Base-by-base conservation (phyloP, 2,329 filamentous ascomycete genomes). In the Parastagonospora avenae region DNA sequence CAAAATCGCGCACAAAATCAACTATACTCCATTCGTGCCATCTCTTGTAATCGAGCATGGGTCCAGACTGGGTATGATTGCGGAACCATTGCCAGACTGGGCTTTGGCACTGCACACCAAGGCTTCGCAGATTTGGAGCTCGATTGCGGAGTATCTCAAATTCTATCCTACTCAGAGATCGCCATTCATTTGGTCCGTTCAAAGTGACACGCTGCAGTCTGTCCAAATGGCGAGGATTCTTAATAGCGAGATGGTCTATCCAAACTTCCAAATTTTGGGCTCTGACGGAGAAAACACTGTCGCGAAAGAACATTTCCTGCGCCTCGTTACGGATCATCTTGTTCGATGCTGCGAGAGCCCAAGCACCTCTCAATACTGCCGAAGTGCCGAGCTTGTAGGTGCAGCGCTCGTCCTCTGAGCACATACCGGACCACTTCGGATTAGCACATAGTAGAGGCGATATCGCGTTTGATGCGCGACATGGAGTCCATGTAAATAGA, bases 401-500 rank as follows among this genome's bases (percentile, higher is more conserved):
- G 49, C 62, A 64, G 4, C 57, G 51, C 8, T 59, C 50, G 2
- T 36, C 35, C 40, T 63, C 58, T 11, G n/a, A 15, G 33, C 59
- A 58, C 12, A 62, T 40, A 27, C 58, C 56, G 4, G 60, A 61
- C 60, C 60, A 64, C 44, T 61, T 63, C 30, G 63, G 62, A 40
- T 63, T 61, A n/a, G 52, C 52, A 45, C 61, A 66, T 15, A 64
- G 54, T 2, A 62, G 45, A 1, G 55, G 46, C 11, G 15, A 53
- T 14, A 15, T 38, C 2, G 55, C 38, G 35, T 55, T 50, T 9
- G 50, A 8, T 28, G 12, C 28, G n/a, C 47, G 51, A 42, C 63
- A 64, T 3, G 54, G 48, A 5, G 50, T 57, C 59, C 59, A 55
- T 27, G 48, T 59, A 39, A 59, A 59, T 15, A 48, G 30, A 14